Percentiles rank a stretch among this genome's conserved stretches.
Evolutionary conservation across 352 stramenopile species (phyloP).

Genomic region (Pythium rhizo-oryzae): DNA sequence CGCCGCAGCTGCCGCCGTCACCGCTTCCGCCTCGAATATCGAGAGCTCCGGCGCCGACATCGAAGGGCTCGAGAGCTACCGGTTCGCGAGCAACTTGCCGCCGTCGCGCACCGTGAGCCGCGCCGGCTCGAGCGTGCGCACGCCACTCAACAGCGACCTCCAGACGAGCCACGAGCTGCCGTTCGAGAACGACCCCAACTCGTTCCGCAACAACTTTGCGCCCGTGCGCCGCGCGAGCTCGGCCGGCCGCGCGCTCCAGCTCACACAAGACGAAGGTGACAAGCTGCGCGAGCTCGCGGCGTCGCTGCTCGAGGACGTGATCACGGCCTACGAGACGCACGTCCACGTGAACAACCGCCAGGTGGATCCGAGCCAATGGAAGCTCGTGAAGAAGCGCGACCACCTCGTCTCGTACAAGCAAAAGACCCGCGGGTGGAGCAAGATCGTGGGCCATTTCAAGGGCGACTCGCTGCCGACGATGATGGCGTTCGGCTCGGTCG

Average conservation of each 20-base stretch:
- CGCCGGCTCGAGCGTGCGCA: slow-evolving; percentile 16
- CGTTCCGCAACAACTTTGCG: slow-evolving; percentile 21
- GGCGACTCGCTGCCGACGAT: slow-evolving; percentile 37
- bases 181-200: slow-evolving; percentile 19
- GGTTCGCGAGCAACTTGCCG: slow-evolving; percentile 19
- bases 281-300: slow-evolving; percentile 44
- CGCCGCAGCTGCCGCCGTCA: background rate
- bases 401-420: slow-evolving; percentile 63
- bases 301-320: slow-evolving; percentile 43
- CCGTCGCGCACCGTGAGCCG: slow-evolving; percentile 18
- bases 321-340: slow-evolving; percentile 41
- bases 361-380: slow-evolving; percentile 60
- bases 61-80: slow-evolving; percentile 11
- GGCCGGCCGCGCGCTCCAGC: slow-evolving; percentile 29
- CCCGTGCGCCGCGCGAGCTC: slow-evolving; percentile 24
- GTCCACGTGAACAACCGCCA: slow-evolving; percentile 24
- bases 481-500: slow-evolving; percentile 45
- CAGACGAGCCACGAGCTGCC: slow-evolving; percentile 21
- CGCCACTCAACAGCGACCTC: slow-evolving; percentile 22
- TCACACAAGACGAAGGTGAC: slow-evolving; percentile 55
- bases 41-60: no score
- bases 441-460: background rate
- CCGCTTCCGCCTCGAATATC: no score
- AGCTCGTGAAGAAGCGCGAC: slow-evolving; percentile 66
- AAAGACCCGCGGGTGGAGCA: slow-evolving; percentile 24